Conservation (phyloP, 805 yeast genomes). For the Cephaloascus fragrans region DNA sequence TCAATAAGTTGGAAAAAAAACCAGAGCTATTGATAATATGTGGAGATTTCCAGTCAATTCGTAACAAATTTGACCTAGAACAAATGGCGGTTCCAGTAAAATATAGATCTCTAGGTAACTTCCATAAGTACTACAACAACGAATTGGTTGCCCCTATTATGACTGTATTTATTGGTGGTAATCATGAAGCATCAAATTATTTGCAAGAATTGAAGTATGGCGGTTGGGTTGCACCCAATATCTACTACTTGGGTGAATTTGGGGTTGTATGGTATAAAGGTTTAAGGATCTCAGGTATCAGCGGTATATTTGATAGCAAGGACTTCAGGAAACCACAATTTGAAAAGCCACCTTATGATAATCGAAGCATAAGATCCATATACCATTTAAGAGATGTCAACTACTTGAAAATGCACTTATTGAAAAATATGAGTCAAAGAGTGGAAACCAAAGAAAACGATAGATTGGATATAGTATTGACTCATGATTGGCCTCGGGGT, state of each 20-base stretch:
- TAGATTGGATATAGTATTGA: constrained; percentile 46
- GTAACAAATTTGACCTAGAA: constrained; percentile 53
- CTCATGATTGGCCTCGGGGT: constrained; percentile 95
- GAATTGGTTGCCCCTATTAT: constrained; percentile 54
- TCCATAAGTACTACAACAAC: constrained; percentile 61
- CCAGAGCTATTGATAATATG: constrained; percentile 65
- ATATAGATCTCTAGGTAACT: constrained; percentile 70
- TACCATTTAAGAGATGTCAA: constrained; percentile 70
- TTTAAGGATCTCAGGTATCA: constrained; percentile 65
- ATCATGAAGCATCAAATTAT: constrained; percentile 85
- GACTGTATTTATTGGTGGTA: constrained; percentile 88
- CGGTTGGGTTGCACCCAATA: constrained; percentile 88
- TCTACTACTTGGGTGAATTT: constrained; percentile 74
- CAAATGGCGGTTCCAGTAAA: constrained; percentile 75
- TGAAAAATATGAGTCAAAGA: neutral
- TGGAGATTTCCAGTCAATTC: constrained; percentile 85
- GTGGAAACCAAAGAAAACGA: neutral
- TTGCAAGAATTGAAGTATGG: constrained; percentile 67
- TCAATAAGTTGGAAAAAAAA: constrained; percentile 13
- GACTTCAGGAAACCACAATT: constrained; percentile 33
- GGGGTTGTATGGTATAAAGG: constrained; percentile 73
- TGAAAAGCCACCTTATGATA: constrained; percentile 40
- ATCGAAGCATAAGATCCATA: constrained; percentile 39
- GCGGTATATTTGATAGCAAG: constrained; percentile 67
- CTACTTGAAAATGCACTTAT: constrained; percentile 36